Evolutionary conservation across 2,329 filamentous ascomycete species (phyloP).

Genomic region (Alternaria ethzedia): DNA sequence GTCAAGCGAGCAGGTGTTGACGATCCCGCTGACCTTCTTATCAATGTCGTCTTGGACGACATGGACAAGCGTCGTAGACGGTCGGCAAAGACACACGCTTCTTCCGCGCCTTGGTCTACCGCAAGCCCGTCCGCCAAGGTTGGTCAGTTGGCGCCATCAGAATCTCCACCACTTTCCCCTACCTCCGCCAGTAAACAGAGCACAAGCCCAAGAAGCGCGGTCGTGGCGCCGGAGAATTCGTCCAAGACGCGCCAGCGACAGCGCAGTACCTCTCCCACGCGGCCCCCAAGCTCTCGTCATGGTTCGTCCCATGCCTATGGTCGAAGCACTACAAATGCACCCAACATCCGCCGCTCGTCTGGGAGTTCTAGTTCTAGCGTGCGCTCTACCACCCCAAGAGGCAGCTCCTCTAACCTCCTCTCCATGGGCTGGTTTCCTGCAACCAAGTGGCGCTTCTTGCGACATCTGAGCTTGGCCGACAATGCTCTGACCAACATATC

Average conservation of each 20-base stretch:
- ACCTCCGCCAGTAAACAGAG: constrained; percentile 52
- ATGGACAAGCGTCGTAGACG: constrained; percentile 90
- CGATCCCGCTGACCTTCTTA: constrained; percentile 86
- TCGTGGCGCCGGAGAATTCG: constrained; percentile 65
- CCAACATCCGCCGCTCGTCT: constrained; percentile 85
- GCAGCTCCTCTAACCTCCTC: constrained; percentile 80
- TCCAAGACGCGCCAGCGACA: constrained; percentile 55
- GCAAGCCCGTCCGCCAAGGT: constrained; percentile 69
- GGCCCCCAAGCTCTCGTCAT: constrained; percentile 77
- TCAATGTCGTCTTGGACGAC: constrained; percentile 93
- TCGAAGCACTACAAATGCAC: constrained; percentile 57
- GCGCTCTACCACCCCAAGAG: constrained; percentile 60
- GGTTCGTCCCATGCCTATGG: constrained; percentile 68
- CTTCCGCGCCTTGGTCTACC: constrained; percentile 72
- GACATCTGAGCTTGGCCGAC: constrained; percentile 89
- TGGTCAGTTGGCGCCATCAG: constrained; percentile 71
- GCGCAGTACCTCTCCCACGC: constrained; percentile 80
- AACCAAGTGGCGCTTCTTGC: constrained; percentile 93
- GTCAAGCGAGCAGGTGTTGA: constrained; percentile 87
- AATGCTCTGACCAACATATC: constrained; percentile 86
- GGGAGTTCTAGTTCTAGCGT: constrained; percentile 88
- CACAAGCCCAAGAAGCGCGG: constrained; percentile 55
- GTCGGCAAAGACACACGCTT: constrained; percentile 83
- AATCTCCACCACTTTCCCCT: constrained; percentile 61
- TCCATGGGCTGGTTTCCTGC: constrained; percentile 74